Evolutionary conservation across 179 eudicot genomes (phyloP), one percentile per base, ranked within the genome.

Genomic region (Camellia oleifera): DNA sequence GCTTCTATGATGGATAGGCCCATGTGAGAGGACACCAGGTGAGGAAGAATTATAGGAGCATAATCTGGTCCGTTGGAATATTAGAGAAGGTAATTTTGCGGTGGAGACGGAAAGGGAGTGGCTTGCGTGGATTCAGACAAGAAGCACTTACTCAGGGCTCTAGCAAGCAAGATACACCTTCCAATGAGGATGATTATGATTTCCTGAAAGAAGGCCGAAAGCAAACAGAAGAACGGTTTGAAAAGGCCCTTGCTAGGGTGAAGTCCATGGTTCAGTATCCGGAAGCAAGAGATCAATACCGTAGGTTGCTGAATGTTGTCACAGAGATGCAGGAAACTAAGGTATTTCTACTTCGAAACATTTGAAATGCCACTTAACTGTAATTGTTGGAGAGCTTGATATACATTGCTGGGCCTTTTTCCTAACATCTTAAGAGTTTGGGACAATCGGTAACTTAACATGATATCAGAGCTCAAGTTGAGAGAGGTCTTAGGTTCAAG

Each of bases 221-320:
- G 82, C 97, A 94, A 83, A 78, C 96, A 3, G 98, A 94, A 75
- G 88, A 91, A 78, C 82, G 97, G 81, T 82, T 90, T 77, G 87
- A 91, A 70, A 94, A 91, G 80, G 94, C 98, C 67, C 90, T 94
- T 77, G 87, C 86, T 62, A 85, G 97, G 82, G 98, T 94, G 81
- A 94, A 91, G 83, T 94, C 98, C 14, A 94, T 94, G 98, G 92
- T 91, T 67, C 93, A 85, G 79, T 87, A 93, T 83, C 97, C 97
- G 6, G 98, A 94, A 77, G 98, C 92, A 11, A 89, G 97, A 81
- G 98, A 89, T 77, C 98, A 94, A 66, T 94, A 94, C 76, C 88
- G 92, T 20, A 91, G 97, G 85, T 78, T 93, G 81, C 90, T 93
- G 80, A 93, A 90, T 83, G 91, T 90, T 81, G 92, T 90, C 74